These are phyloP conservation scores for Mycena capillaripes DNA, from an alignment of 768 basidiomycete genomes.

Conservation along the genomic window DNA sequence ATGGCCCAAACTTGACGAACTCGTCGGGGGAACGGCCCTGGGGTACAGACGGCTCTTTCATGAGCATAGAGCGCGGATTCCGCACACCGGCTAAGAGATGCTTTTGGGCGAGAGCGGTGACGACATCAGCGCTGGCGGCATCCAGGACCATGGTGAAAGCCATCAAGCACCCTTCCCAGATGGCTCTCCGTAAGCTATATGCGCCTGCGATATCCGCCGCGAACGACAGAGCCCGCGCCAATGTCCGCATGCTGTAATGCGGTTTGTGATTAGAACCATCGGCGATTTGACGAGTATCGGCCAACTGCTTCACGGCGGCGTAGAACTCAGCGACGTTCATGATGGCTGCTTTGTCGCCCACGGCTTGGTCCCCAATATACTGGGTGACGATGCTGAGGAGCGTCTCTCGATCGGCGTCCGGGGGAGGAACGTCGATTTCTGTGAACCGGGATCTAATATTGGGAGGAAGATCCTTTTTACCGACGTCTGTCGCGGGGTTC, in stretches of 20 bases:
- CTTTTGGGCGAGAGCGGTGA: constrained; percentile 78
- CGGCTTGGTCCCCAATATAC: constrained; percentile 87
- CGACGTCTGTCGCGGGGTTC: constrained; percentile 99
- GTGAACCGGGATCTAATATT: constrained; percentile 94
- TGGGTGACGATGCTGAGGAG: constrained; percentile 88
- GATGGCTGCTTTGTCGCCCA: constrained; percentile 89
- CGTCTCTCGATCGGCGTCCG: constrained; percentile 93
- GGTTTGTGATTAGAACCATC: constrained; percentile 95
- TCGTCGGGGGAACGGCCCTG: constrained; percentile 60
- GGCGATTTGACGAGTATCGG: constrained; percentile 82
- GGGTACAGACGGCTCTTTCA: constrained; percentile 75
- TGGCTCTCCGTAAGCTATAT: constrained; percentile 86
- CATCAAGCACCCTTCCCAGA: constrained; percentile 99
- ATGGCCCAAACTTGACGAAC: constrained; percentile 90
- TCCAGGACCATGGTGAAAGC: constrained; percentile 97
- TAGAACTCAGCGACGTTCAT: constrained; percentile 96
- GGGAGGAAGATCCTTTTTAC: constrained; percentile 96
- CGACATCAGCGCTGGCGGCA: constrained; percentile 73
- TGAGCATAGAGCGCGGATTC: constrained; percentile 82
- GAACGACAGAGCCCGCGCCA: constrained; percentile 91
- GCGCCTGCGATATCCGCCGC: constrained; percentile 83
- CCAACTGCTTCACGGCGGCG: constrained; percentile 79
- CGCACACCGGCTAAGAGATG: constrained; percentile 85
- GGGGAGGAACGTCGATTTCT: constrained; percentile 95
- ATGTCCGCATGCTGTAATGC: constrained; percentile 97